A percentile compares a stretch with the other conserved stretches of the same genome.
Evolutionary conservation across 192 early-diverging fungal species (phyloP).

Genomic region (Dissophora ornata): DNA sequence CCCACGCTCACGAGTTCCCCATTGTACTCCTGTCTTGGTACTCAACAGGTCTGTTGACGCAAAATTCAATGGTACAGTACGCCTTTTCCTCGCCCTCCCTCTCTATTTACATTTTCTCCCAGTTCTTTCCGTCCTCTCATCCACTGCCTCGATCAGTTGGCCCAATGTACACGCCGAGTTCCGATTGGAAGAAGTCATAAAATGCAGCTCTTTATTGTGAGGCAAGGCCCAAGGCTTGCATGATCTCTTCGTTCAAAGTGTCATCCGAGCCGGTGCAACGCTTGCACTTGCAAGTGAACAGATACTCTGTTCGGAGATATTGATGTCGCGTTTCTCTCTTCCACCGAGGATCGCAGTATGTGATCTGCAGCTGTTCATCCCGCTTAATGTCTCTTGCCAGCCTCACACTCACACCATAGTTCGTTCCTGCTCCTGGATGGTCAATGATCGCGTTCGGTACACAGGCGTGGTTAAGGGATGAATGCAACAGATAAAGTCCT

Average conservation of each 20-base stretch:
- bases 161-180: no score
- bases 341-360: conserved; percentile 70
- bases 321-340: conserved; percentile 62
- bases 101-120: no score
- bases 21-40: no score
- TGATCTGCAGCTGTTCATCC: conserved; percentile 69
- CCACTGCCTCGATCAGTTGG: no score
- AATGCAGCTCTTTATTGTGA: conserved; percentile 12
- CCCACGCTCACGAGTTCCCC: no score
- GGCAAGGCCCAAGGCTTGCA: conserved; percentile 46
- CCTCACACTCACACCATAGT: conserved; percentile 64
- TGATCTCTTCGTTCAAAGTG: conserved; percentile 57
- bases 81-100: no score
- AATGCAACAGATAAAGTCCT: conserved; percentile 69
- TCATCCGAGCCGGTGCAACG: conserved; percentile 64
- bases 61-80: no score
- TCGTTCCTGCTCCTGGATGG: conserved; percentile 58
- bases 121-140: no score
- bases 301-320: conserved; percentile 65
- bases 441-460: conserved; percentile 64
- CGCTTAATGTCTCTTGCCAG: conserved; percentile 66
- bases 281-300: conserved; percentile 70
- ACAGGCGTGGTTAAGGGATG: conserved; percentile 69
- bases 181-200: neutral
- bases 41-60: no score